phyloP scores from a whole-genome alignment of 2,329 filamentous ascomycete genomes.

The Penicillium sclerotigenum region DNA sequence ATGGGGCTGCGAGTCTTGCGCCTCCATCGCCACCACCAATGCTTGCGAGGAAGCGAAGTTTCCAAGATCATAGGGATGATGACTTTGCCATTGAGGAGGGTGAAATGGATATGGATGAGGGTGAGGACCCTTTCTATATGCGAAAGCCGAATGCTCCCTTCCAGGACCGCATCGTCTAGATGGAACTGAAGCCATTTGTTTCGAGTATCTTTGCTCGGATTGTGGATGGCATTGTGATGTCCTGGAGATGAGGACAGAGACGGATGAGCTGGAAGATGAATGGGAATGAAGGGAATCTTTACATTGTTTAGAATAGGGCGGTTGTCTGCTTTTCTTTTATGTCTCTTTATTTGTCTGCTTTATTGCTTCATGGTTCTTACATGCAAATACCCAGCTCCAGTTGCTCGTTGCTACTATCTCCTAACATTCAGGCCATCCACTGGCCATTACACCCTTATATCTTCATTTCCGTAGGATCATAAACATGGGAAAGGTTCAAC shows the following conservation, averaged over 20 bases:
- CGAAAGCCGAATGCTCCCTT: slow-evolving; percentile 38
- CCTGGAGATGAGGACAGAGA: neutral
- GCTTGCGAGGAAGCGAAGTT: slow-evolving; percentile 32
- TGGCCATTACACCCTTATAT: neutral
- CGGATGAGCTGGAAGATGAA: neutral
- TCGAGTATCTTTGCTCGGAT: neutral
- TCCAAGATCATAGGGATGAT: slow-evolving; percentile 30
- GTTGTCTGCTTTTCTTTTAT: neutral
- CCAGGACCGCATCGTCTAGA: slow-evolving; percentile 25
- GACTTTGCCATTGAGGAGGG: slow-evolving; percentile 24
- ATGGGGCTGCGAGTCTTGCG: slow-evolving; percentile 12
- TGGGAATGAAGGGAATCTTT: neutral
- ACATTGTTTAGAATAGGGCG: neutral
- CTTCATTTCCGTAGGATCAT: neutral
- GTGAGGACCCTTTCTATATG: slow-evolving; percentile 15
- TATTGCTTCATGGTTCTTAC: slow-evolving; percentile 3
- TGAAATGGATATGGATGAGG: slow-evolving; percentile 24
- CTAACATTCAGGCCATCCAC: neutral
- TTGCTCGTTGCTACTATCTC: slow-evolving; percentile 1
- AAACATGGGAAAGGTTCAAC: neutral
- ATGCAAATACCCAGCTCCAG: slow-evolving; percentile 12
- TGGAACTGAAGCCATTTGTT: neutral
- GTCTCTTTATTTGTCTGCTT: neutral
- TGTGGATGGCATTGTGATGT: neutral
- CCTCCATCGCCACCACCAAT: slow-evolving; percentile 15